Evolutionary conservation across 1,284 basidiomycete genomes (phyloP).

Genomic region (Fereydounia khargensis): DNA sequence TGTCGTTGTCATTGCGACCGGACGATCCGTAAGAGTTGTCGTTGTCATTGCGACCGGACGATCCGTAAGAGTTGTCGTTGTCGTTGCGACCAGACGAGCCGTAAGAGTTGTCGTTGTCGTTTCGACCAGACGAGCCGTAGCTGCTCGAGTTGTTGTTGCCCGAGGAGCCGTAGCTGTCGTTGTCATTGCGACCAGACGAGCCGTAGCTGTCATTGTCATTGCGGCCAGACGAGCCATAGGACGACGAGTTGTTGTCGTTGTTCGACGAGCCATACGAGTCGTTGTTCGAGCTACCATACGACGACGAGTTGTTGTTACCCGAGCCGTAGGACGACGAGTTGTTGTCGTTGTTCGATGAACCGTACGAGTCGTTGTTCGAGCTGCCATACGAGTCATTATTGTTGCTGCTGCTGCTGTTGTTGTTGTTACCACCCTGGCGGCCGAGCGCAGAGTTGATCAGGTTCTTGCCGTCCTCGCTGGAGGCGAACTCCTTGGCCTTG

Average conservation of each 20-base stretch:
- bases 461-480: conserved; percentile 16
- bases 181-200: no score
- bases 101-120: conserved; percentile 10
- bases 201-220: conserved; percentile 4
- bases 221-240: conserved; percentile 4
- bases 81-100: conserved; percentile 3
- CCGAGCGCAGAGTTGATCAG: background rate
- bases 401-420: conserved; percentile 10
- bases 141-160: conserved; percentile 6
- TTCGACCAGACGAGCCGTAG: conserved; percentile 6
- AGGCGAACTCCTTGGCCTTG: conserved; percentile 46
- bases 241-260: conserved; percentile 8
- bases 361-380: conserved; percentile 4
- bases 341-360: conserved; percentile 6
- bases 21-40: conserved; percentile 5
- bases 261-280: conserved; percentile 1
- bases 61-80: conserved; percentile 3
- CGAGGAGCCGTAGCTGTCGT: conserved; percentile 2
- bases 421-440: background rate
- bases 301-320: conserved; percentile 4
- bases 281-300: conserved; percentile 10
- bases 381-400: conserved; percentile 5
- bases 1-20: conserved; percentile 2
- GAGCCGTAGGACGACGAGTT: conserved; percentile 4
- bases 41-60: conserved; percentile 6